Conservation (phyloP, 495 filamentous ascomycete genomes). For the Penicillium robsamsonii region DNA sequence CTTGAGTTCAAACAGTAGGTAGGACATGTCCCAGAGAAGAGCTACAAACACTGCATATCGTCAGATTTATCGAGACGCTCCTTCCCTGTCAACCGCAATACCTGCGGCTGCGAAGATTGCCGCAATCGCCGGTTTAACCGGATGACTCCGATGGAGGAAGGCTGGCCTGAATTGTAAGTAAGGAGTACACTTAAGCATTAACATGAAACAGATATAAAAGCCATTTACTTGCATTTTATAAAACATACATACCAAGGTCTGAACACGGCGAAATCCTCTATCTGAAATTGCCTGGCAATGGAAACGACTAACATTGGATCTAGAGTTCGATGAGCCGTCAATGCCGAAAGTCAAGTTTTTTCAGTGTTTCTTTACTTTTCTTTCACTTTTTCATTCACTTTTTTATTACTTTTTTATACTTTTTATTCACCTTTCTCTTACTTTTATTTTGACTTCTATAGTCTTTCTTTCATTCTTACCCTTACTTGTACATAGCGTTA, state of each 20-base stretch:
- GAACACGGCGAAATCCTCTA: constrained; percentile 1
- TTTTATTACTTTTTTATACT: constrained; percentile 1
- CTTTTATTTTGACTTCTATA: constrained; percentile 3
- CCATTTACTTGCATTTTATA: constrained; percentile 1
- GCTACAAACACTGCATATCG: not conserved
- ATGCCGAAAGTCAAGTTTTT: constrained; percentile 1
- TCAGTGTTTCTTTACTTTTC: not conserved
- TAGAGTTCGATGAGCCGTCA: constrained; percentile 1
- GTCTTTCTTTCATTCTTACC: constrained; percentile 2
- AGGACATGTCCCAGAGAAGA: not conserved
- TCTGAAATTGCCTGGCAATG: constrained; percentile 1
- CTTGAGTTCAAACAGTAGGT: constrained; percentile 3
- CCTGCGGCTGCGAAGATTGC: not conserved
- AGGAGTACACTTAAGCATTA: constrained; percentile 2
- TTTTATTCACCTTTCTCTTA: constrained; percentile 1
- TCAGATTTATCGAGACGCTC: too few species aligned
- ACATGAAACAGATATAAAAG: constrained; percentile 1
- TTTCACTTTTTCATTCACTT: not conserved
- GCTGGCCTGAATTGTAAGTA: constrained; percentile 1
- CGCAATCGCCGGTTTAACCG: not conserved
- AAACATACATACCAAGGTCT: constrained; percentile 2
- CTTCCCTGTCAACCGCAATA: not conserved
- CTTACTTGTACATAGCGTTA: not conserved
- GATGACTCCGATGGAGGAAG: not conserved
- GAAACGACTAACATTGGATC: constrained; percentile 1